Evolutionary conservation across 139 green algal genomes (phyloP).

Genomic region (Gonium pectorale): DNA sequence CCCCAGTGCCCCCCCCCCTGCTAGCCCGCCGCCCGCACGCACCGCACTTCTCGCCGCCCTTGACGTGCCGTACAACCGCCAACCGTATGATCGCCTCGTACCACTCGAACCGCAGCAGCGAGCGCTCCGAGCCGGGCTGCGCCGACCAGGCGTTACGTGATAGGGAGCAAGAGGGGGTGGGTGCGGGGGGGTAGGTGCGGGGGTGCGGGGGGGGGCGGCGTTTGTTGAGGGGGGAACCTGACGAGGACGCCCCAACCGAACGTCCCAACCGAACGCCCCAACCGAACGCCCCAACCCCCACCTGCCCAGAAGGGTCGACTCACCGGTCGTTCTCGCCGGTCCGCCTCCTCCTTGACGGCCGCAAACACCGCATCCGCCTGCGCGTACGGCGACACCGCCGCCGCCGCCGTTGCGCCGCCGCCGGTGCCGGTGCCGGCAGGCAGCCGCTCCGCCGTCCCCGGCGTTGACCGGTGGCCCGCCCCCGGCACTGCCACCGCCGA

Average conservation of each 20-base stretch:
- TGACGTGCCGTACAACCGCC: slow-evolving; percentile 14
- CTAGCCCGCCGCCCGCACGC: not conserved
- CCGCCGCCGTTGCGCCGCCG: not conserved
- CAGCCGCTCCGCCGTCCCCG: not conserved
- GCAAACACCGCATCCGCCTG: slow-evolving; percentile 7
- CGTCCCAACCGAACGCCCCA: too few relatives aligned
- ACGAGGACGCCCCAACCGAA: too few relatives aligned
- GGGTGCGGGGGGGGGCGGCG: too few relatives aligned
- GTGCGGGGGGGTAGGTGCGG: not conserved
- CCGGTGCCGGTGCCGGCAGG: too few relatives aligned
- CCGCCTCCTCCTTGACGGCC: not conserved
- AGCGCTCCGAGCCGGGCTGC: not conserved
- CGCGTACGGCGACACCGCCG: not conserved
- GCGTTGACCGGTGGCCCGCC: too few relatives aligned
- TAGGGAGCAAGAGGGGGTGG: not conserved
- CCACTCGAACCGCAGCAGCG: slow-evolving; percentile 30
- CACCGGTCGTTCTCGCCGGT: too few relatives aligned
- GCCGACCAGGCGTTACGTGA: too few relatives aligned
- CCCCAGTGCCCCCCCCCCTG: too few relatives aligned
- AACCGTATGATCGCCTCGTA: slow-evolving; percentile 27
- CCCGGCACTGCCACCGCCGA: too few relatives aligned
- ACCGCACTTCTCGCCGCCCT: slow-evolving; percentile 9
- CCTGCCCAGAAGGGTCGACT: too few relatives aligned
- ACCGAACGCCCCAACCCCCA: too few relatives aligned
- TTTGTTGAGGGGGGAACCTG: too few relatives aligned